These are phyloP conservation scores for Ophiostoma triangulosporum DNA, from an alignment of 2,329 filamentous ascomycete genomes.

Conservation along the genomic window DNA sequence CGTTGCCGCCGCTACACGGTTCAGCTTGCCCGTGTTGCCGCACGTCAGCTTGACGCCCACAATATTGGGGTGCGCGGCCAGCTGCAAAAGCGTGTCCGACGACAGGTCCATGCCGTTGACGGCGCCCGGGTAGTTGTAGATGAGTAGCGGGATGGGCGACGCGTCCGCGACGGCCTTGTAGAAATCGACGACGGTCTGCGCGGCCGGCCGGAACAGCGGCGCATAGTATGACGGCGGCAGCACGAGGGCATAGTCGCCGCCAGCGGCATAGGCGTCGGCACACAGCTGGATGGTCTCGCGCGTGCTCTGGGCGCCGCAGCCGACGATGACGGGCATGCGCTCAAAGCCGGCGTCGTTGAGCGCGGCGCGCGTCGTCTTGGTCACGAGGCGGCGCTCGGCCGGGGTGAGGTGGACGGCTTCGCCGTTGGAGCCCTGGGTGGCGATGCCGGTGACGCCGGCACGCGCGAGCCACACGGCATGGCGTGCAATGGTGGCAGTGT, in stretches of 20 bases:
- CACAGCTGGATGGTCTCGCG: slow-evolving; percentile 59
- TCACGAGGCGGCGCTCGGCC: slow-evolving; percentile 55
- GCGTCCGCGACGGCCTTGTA: slow-evolving; percentile 51
- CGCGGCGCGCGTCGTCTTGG: slow-evolving; percentile 53
- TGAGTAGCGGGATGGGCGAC: slow-evolving; percentile 51
- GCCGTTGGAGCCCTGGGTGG: slow-evolving; percentile 70
- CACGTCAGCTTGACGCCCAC: slow-evolving; percentile 57
- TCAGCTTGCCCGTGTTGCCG: slow-evolving; percentile 58
- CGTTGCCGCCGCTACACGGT: slow-evolving; percentile 45
- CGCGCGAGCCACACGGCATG: slow-evolving; percentile 58
- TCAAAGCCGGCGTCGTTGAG: slow-evolving; percentile 52
- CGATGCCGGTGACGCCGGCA: slow-evolving; percentile 59
- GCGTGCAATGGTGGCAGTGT: slow-evolving; percentile 44
- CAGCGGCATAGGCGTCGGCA: slow-evolving; percentile 51
- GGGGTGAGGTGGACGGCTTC: slow-evolving; percentile 69
- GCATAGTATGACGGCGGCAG: slow-evolving; percentile 68
- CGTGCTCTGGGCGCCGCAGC: slow-evolving; percentile 60
- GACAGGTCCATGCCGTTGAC: slow-evolving; percentile 50
- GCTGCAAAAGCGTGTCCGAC: slow-evolving; percentile 46
- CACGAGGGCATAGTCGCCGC: slow-evolving; percentile 63
- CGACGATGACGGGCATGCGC: slow-evolving; percentile 59
- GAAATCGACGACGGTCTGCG: slow-evolving; percentile 48
- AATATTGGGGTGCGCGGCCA: slow-evolving; percentile 50
- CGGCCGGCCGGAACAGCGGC: slow-evolving; percentile 46
- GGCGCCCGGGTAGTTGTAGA: slow-evolving; percentile 58